Evolutionary conservation across 441 rosid genomes (phyloP), one percentile per base, ranked within the genome.

Genomic region (Dalechampia spathulata): DNA sequence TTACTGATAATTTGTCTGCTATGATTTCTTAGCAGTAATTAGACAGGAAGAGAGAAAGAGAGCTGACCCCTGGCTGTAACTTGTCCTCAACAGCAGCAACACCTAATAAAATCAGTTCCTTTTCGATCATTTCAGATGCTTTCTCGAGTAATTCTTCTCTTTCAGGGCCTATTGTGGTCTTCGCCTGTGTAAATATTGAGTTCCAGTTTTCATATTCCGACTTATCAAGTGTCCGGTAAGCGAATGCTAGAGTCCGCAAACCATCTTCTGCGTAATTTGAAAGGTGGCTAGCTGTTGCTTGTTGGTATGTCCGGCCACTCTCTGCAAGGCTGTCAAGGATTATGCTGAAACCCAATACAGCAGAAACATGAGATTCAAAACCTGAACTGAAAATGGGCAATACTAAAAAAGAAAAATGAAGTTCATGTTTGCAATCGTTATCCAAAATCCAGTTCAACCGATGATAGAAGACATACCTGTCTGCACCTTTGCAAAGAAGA

Each of bases 401-500:
- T 2, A 37, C 2, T 1, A 26, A 27, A n/a, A 2, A 15, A 17
- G 17, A 5, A 12, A 1, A 7, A 3, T 12, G 16, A 32, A 51
- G 12, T 32, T 51, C n/a, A n/a, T 10, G 12, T 53, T 38, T 26
- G 5, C 37, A 15, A 5, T 1, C 28, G n/a, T 20, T 17, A 14
- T 23, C 3, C 23, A 41, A 39, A 39, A 21, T 17, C 11, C 16
- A 40, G 19, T 21, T 37, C 26, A 28, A 59, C 13, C 1, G 9
- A 19, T 34, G 7, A 17, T 12, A 30, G 25, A 27, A 6, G 26
- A 19, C 40, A 9, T n/a, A 84, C 97, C 93, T 90, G 70, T 90
- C 95, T 48, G 95, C 97, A 7, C 97, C 97, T 72, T 90, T 90
- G 83, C 93, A 84, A n/a, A 90, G 80, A 38, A 82, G 85, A 67